phyloP scores from a whole-genome alignment of 495 filamentous ascomycete genomes.

The Daldinia concentrica region DNA sequence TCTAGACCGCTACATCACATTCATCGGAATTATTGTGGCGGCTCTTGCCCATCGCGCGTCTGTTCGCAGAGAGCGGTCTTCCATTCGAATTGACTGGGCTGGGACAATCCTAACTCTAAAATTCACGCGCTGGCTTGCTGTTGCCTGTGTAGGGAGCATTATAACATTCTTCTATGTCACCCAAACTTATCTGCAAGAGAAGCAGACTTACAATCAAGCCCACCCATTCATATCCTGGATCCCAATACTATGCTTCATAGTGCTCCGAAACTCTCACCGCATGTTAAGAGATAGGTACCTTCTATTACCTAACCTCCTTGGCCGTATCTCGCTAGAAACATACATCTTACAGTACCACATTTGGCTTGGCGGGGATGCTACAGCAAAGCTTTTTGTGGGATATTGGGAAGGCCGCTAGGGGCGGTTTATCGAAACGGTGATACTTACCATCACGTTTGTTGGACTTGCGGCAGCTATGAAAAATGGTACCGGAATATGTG shows the following conservation, averaged over 20 bases:
- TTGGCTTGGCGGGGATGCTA: slow-evolving; percentile 68
- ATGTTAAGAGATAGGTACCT: slow-evolving; percentile 56
- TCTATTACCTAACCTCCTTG: slow-evolving; percentile 61
- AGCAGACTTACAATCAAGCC: slow-evolving; percentile 58
- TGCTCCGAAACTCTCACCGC: slow-evolving; percentile 60
- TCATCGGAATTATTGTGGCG: slow-evolving; percentile 36
- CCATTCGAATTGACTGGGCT: neutral
- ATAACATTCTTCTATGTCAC: slow-evolving; percentile 50
- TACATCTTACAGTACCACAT: slow-evolving; percentile 70
- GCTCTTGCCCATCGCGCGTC: slow-evolving; percentile 35
- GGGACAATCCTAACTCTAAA: neutral
- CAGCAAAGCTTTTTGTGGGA: slow-evolving; percentile 62
- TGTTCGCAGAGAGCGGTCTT: slow-evolving; percentile 6
- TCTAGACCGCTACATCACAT: slow-evolving; percentile 43
- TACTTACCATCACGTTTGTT: slow-evolving; percentile 35
- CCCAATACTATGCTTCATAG: slow-evolving; percentile 61
- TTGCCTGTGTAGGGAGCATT: slow-evolving; percentile 31
- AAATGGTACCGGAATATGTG: slow-evolving; percentile 16
- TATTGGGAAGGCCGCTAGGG: slow-evolving; percentile 44
- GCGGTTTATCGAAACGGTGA: slow-evolving; percentile 25
- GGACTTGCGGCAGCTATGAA: slow-evolving; percentile 24
- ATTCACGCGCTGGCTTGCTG: neutral
- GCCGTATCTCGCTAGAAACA: slow-evolving; percentile 64
- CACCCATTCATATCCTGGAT: slow-evolving; percentile 65
- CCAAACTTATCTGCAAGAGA: slow-evolving; percentile 42